Base-by-base conservation (phyloP, 371 early-diverging fungal genomes). In the Syncephalastrum monosporum region DNA sequence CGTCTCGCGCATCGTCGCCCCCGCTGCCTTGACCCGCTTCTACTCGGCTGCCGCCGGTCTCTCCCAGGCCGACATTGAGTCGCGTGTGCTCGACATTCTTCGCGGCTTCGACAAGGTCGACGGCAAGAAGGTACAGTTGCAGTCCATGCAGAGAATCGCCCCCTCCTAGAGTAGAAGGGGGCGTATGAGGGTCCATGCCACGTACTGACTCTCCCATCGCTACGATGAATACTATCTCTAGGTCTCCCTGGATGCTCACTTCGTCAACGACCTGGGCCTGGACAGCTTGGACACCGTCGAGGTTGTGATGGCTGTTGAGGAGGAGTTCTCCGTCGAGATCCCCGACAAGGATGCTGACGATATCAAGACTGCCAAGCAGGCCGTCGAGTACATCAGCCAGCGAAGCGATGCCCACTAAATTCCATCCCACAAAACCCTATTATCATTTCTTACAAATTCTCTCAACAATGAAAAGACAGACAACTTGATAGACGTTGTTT, bases 271-370 rank as follows among this genome's bases (percentile, higher is more conserved):
- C 72, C 91, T 98, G 62, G 94, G 94, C 15, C 77, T 98, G 58
- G 99, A 98, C 75, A 89, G 90, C 68, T 82, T 98, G 67, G 98
- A 97, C 76, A 90, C 93, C 55, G 97, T 97, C 45, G 99, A 98
- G 78, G 95, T 97, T 55, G 93, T 96, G 51, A 97, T 98, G 95
- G 97, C 97, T 47, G 87, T 98, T 62, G 99, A 98, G 81, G 97
- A 98, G 66, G 99, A 98, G 75, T 98, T 98, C 82, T 90, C 89
- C 63, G 90, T 97, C 54, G 98, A 98, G 81, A 91, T 98, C 66
- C 90, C 96, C 53, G 99, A 98, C 71, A 89, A 92, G 74, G 98
- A 94, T 60, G 97, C 97, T 59, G 99, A 98, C 73, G 87, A 91
- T 63, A 96, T 98, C 78, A 81, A 89, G 74, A 92, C 89, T 52